A percentile compares a stretch with the other conserved stretches of the same genome.
phyloP scores from a whole-genome alignment of 2,329 filamentous ascomycete species.

The Penicillium palitans region DNA sequence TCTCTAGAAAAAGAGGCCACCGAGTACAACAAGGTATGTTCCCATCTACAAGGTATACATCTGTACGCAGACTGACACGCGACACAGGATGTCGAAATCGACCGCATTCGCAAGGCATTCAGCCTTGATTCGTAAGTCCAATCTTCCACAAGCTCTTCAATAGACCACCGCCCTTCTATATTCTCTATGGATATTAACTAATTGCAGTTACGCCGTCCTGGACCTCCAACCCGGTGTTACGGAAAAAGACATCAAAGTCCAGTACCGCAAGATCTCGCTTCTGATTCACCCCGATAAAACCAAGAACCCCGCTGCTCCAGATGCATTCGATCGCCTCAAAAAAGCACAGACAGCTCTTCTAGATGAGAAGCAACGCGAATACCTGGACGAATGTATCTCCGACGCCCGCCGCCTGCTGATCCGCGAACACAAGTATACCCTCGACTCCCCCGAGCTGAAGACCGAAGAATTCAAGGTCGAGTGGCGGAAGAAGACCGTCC shows the following conservation, averaged over 20 bases:
- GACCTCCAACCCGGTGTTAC: constrained; percentile 93
- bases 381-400: constrained; percentile 90
- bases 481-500: constrained; percentile 87
- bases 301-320: constrained; percentile 81
- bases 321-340: constrained; percentile 94
- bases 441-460: constrained; percentile 79
- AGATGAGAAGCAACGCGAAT: constrained; percentile 86
- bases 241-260: constrained; percentile 91
- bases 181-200: constrained; percentile 3
- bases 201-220: constrained; percentile 77
- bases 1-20: constrained; percentile 81
- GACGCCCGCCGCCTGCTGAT: constrained; percentile 95
- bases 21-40: constrained; percentile 79
- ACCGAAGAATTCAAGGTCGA: constrained; percentile 77
- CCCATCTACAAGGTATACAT: background rate
- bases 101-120: constrained; percentile 89
- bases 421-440: constrained; percentile 88
- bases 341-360: constrained; percentile 89
- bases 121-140: constrained; percentile 66
- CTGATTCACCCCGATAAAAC: constrained; percentile 99
- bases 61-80: constrained; percentile 19
- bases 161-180: background rate
- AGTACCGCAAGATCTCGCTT: constrained; percentile 96
- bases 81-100: constrained; percentile 84
- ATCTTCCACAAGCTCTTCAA: background rate